phyloP scores from a whole-genome alignment of 768 basidiomycete species.

The Dacryopinax primogenitus region DNA sequence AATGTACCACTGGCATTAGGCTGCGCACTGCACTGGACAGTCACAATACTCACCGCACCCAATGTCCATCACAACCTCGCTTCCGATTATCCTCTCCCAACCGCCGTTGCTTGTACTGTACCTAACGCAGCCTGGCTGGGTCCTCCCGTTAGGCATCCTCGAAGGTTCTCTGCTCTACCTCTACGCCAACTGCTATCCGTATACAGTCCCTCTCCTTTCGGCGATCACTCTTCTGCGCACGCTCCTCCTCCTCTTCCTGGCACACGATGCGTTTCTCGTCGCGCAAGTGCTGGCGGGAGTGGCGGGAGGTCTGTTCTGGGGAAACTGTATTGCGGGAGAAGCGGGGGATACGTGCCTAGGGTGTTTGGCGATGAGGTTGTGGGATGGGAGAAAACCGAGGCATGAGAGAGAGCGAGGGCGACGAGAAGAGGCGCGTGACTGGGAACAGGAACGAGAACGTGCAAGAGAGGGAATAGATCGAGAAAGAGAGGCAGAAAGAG shows the following conservation, averaged over 20 bases:
- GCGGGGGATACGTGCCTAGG: background rate
- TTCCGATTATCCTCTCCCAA: background rate
- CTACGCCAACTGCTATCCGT: background rate
- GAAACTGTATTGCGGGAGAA: background rate
- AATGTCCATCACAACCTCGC: background rate
- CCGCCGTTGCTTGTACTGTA: background rate
- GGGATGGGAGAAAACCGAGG: background rate
- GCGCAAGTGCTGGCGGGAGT: background rate
- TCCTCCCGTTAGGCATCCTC: background rate
- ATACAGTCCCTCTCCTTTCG: background rate
- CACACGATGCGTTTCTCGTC: background rate
- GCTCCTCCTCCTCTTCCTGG: background rate
- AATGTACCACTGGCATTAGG: background rate
- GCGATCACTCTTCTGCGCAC: background rate
- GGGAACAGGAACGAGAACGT: background rate
- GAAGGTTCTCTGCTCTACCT: background rate
- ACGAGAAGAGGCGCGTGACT: constrained; percentile 8
- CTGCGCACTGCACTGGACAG: background rate
- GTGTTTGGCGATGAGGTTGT: background rate
- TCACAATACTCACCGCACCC: background rate
- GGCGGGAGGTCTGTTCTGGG: background rate
- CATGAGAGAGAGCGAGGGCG: background rate
- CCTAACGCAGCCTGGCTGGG: background rate
- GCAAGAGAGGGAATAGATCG: constrained; percentile 11
- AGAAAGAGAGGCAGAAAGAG: constrained; percentile 12